These are phyloP conservation scores for Favolaschia claudopus DNA, from an alignment of 768 basidiomycete genomes.

Conservation along the genomic window DNA sequence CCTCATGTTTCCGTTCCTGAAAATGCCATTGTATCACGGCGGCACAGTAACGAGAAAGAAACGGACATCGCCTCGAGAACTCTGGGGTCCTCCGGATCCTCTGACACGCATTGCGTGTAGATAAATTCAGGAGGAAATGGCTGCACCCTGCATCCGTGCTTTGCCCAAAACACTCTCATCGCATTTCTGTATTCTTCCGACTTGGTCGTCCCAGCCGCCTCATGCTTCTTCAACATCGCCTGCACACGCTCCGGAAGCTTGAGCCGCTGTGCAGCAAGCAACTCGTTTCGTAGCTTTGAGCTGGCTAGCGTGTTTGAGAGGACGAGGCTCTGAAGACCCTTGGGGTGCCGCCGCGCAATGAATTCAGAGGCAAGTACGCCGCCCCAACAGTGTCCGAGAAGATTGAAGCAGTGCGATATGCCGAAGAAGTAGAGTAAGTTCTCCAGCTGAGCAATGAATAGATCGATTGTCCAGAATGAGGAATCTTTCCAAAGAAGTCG, in stretches of 20 bases:
- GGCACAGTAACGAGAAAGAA: neutral
- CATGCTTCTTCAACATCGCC: conserved; percentile 51
- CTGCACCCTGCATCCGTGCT: conserved; percentile 51
- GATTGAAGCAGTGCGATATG: neutral
- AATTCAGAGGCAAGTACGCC: conserved; percentile 48
- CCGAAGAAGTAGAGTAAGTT: conserved; percentile 4
- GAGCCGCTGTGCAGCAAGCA: conserved; percentile 36
- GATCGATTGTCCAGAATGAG: conserved; percentile 54
- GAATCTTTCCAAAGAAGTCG: conserved; percentile 52
- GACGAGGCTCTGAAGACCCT: conserved; percentile 37
- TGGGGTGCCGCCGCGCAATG: conserved; percentile 27
- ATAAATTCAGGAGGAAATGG: conserved; percentile 52
- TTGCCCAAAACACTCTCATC: conserved; percentile 48
- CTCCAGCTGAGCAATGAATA: conserved; percentile 37
- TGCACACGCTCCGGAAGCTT: conserved; percentile 50
- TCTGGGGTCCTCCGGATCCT: conserved; percentile 54
- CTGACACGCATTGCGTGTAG: conserved; percentile 40
- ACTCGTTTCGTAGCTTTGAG: conserved; percentile 43
- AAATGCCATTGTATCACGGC: neutral
- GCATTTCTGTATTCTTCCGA: conserved; percentile 54
- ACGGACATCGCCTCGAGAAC: conserved; percentile 57
- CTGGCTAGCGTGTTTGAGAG: conserved; percentile 47
- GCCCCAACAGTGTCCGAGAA: conserved; percentile 26
- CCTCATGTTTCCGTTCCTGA: conserved; percentile 40
- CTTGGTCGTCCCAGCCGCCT: conserved; percentile 51